Conservation (phyloP, 2,329 filamentous ascomycete species). For the Pseudogymnoascus sp. region DNA sequence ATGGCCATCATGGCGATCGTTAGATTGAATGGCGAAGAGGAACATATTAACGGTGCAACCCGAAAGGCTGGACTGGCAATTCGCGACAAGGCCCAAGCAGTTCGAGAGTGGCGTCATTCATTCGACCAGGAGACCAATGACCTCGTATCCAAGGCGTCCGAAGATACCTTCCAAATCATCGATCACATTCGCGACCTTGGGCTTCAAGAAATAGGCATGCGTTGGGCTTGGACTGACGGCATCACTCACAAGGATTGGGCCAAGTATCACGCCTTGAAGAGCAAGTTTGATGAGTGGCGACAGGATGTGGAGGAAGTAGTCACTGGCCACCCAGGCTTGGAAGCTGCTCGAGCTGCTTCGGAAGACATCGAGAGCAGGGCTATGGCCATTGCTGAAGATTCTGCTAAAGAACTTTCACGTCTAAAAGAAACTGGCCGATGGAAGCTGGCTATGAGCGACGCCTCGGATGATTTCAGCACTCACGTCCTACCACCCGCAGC, state of each 20-base stretch:
- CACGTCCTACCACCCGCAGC: constrained; percentile 54
- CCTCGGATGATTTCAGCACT: constrained; percentile 70
- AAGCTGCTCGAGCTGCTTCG: constrained; percentile 58
- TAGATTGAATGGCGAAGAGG: constrained; percentile 47
- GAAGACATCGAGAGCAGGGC: constrained; percentile 67
- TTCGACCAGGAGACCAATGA: constrained; percentile 51
- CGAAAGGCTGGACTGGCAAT: constrained; percentile 53
- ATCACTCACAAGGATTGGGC: constrained; percentile 97
- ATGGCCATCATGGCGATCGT: constrained; percentile 58
- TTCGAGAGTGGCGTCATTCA: constrained; percentile 55
- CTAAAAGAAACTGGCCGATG: constrained; percentile 78
- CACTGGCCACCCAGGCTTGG: constrained; percentile 63
- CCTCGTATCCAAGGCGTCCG: constrained; percentile 50
- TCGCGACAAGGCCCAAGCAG: constrained; percentile 55
- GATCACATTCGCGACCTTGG: constrained; percentile 62
- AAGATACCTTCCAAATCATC: constrained; percentile 60
- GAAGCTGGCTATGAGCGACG: constrained; percentile 72
- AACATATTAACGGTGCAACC: constrained; percentile 45
- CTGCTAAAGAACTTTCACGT: constrained; percentile 70
- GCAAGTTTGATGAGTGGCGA: constrained; percentile 77
- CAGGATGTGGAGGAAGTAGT: constrained; percentile 72
- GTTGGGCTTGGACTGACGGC: constrained; percentile 91
- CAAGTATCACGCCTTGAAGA: constrained; percentile 84
- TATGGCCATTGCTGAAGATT: constrained; percentile 71
- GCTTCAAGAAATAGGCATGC: constrained; percentile 65